Conservation (phyloP, 2,329 filamentous ascomycete genomes). For the Kalmusia sp. region DNA sequence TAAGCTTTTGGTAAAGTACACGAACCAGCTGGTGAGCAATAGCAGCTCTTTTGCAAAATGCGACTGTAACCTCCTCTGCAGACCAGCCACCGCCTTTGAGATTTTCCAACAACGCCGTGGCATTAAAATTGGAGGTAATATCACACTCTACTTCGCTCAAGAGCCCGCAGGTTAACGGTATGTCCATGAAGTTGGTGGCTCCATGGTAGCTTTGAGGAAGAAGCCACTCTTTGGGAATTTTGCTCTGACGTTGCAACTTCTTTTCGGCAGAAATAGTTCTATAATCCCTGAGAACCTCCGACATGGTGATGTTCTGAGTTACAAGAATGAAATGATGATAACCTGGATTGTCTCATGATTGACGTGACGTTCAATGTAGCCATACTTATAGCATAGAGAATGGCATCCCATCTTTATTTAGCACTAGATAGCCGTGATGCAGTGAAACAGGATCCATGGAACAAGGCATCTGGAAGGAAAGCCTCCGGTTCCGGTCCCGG, state of each 20-base stretch:
- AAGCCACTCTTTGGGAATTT: slow-evolving; percentile 51
- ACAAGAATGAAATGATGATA: background rate
- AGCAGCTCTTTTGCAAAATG: slow-evolving; percentile 59
- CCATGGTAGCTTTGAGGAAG: slow-evolving; percentile 25
- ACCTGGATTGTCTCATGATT: background rate
- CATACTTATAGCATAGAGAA: background rate
- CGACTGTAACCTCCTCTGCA: slow-evolving; percentile 55
- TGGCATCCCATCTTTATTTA: background rate
- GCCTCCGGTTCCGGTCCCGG: slow-evolving; percentile 14
- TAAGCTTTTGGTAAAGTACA: background rate
- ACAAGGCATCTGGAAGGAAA: too few relatives aligned
- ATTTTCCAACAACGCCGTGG: slow-evolving; percentile 44
- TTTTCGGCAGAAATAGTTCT: slow-evolving; percentile 1
- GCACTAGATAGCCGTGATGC: too few relatives aligned
- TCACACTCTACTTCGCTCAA: slow-evolving; percentile 58
- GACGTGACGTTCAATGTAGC: background rate
- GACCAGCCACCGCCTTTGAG: slow-evolving; percentile 50
- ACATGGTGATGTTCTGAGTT: too few relatives aligned
- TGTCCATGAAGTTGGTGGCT: slow-evolving; percentile 42
- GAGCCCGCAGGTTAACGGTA: slow-evolving; percentile 62
- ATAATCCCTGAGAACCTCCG: background rate
- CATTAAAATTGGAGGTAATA: slow-evolving; percentile 50
- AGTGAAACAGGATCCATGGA: too few relatives aligned
- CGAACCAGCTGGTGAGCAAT: slow-evolving; percentile 60
- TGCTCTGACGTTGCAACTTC: background rate